Evolutionary conservation across 2,329 filamentous ascomycete species (phyloP), one percentile per base, ranked within the genome.

Genomic region (Talaromyces sp.): DNA sequence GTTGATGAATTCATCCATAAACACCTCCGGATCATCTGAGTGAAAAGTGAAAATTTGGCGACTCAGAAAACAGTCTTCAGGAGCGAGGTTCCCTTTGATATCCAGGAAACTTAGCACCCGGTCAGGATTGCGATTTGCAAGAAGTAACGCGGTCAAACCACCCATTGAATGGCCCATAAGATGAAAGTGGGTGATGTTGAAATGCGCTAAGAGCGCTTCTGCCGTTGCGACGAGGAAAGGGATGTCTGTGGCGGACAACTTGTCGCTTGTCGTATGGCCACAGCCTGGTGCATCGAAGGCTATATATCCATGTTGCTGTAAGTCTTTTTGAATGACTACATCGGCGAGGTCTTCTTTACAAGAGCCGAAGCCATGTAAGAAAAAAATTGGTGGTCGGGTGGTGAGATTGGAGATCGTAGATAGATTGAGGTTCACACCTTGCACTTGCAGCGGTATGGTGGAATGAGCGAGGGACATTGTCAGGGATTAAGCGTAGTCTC

Each of bases 121-220:
- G n/a, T 47, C 24, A 7, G 60, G 62, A 20, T 56, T 19, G 1
- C 41, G 32, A 10, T 56, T 49, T 1, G 62, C 64, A 5, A 66
- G 62, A 5, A 63, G 22, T 2, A 66, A 57, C 0, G 62, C 64
- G 3, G 62, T 60, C 1, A 66, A 49, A 0, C 63, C 64, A 13
- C 65, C 61, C 64, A 67, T 66, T 8, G 64, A 67, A 44, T 67
- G 64, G n/a, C 65, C 64, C 13, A 65, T 61, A 1, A 67, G 43
- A 16, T 65, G 64, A 36, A 64, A 64, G n/a, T 45, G 27, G 24
- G 32, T 44, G 44, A 66, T 58, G 0, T 57, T 45, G 46, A 62
- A 65, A 32, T 62, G 54, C 1, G 47, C 32, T 1, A 66, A 58
- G 2, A 65, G 30, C 0, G 57, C 60, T 48, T 59, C 51, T 9